Base-by-base conservation (phyloP, 139 green algal species). In the Axilococcus clingmanii region DNA sequence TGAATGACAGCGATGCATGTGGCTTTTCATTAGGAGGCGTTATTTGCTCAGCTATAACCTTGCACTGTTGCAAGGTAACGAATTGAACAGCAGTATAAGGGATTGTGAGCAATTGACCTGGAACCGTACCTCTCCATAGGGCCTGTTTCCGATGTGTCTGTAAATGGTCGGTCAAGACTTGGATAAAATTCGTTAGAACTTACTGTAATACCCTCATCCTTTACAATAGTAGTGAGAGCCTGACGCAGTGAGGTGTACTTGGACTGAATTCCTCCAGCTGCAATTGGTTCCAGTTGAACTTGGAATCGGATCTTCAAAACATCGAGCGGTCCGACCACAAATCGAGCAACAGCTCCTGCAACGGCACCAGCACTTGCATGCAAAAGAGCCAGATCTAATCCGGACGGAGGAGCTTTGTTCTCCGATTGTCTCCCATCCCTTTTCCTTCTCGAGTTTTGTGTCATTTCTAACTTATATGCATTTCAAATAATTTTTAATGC, bases 11-110 rank as follows among this genome's bases (percentile, higher is more conserved):
- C n/a, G n/a, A n/a, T n/a, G n/a, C n/a, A n/a, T n/a, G n/a, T n/a
- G n/a, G n/a, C n/a, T n/a, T n/a, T n/a, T n/a, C n/a, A n/a, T n/a
- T n/a, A 0, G 87, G 93, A 3, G 94, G 45, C n/a, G 72, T 27
- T 3, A 44, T 34, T 24, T 69, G 34, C 1, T 53, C 47, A 5
- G 29, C 19, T 8, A 62, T 25, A 14, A 25, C 5, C 34, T 78
- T 79, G 58, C 73, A 79, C 41, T 91, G 69, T 40, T 88, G 70
- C 43, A 97, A 57, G 4, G 87, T 68, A n/a, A 89, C 78, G 57
- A 99, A 99, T 63, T 99, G 92, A 5, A 97, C 83, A 11, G 85
- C 92, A 20, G 80, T 94, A 83, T 99, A 99, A 2, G 92, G 92
- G 23, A 98, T 69, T 2, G 83, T 88, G 14, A 99, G 63, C 37